Evolutionary conservation across 495 filamentous ascomycete genomes (phyloP), one percentile per base, ranked within the genome.

Genomic region (Xylaria flabelliformis): DNA sequence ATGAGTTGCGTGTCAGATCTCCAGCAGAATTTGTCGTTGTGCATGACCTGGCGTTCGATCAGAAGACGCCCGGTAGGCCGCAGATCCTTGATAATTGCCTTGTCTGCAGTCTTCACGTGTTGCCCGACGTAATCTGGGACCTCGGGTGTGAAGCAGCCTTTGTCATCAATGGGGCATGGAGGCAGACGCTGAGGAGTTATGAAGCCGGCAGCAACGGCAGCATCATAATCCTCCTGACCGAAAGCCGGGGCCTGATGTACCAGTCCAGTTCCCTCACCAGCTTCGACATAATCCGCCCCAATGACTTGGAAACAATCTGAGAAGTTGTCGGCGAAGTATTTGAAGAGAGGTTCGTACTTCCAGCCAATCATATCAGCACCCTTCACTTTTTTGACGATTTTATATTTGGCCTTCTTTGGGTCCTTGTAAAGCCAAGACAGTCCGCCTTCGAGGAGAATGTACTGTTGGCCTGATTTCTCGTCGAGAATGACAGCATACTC

Each of bases 1-100:
- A 98, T 97, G 74, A 98, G 86, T n/a, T 95, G 96, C 3, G 93
- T 97, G 76, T 99, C 95, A 24, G 94, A 97, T 44, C 96, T 90
- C 89, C 93, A 96, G 83, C 96, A 99, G 86, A 94, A 95, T 39
- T 94, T 94, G 80, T 97, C 97, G 73, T 92, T 94, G 84, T 99
- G 96, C 79, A 89, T 96, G 68, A 97, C 41, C 41, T 44, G 41
- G 10, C 12, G 10, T 44, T 44, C 41, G 4, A 44, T 10, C 13
- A 44, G 41, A 15, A 88, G 81, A 97, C 93, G 53, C 91, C 91
- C 69, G 41, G 41, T 97, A 93, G 41, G 96, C 92, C 95, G 97
- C 24, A 98, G 85, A 75, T 94, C 83, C 80, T 95, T 97, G 79
- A 98, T 94, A 83, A 99, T 98, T 63, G 88, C 90, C 84, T 94